These are phyloP conservation scores for Asterophora parasitica DNA, from an alignment of 768 basidiomycete genomes.

Conservation along the genomic window DNA sequence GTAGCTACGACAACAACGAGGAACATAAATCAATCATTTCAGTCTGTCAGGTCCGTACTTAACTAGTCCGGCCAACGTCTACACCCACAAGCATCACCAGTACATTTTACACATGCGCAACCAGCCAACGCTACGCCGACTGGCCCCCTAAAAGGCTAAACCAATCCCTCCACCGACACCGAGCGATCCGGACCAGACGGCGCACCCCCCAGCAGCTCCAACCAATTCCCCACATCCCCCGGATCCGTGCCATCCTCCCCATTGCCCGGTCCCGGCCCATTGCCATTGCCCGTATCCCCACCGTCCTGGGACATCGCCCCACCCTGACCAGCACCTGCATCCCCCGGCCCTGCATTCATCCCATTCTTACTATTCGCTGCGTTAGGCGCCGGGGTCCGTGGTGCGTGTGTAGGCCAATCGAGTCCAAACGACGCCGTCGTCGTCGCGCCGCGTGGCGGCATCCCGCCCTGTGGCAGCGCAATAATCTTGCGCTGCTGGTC, in stretches of 20 bases:
- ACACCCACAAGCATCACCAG: too few species aligned
- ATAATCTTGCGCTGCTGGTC: slow-evolving; percentile 16
- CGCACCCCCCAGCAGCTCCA: too few species aligned
- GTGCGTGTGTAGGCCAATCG: slow-evolving; percentile 13
- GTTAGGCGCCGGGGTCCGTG: background rate
- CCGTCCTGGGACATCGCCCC: background rate
- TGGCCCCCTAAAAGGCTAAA: too few species aligned
- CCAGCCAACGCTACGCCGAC: too few species aligned
- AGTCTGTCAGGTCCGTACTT: too few species aligned
- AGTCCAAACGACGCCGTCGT: slow-evolving; percentile 14
- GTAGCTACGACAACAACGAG: too few species aligned
- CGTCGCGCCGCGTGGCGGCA: slow-evolving; percentile 3
- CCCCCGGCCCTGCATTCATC: background rate
- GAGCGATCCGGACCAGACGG: too few species aligned
- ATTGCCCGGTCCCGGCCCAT: background rate
- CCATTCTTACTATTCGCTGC: background rate
- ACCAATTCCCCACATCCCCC: too few species aligned
- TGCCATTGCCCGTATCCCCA: background rate
- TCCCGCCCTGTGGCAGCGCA: background rate
- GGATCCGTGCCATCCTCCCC: background rate
- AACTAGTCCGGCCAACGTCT: too few species aligned
- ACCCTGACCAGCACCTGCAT: background rate
- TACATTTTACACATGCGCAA: too few species aligned
- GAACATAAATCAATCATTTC: too few species aligned
- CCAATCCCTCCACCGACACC: too few species aligned